A percentile compares a stretch with the other conserved stretches of the same genome.
Evolutionary conservation across 257 asterid genomes (phyloP).

Genomic region (Gentiana straminea): DNA sequence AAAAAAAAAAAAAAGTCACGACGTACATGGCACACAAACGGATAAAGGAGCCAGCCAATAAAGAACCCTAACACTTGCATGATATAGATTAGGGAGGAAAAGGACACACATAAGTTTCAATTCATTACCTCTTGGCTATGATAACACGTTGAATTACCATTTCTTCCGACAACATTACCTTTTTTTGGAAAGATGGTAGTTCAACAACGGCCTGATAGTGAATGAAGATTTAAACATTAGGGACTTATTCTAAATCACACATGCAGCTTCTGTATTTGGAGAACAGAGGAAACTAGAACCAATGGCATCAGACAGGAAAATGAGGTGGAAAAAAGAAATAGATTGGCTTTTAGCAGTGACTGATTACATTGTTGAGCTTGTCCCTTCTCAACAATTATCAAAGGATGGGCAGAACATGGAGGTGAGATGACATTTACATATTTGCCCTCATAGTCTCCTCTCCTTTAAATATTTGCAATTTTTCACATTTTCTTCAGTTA

Average conservation of each 20-base stretch:
- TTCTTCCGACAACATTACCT: neutral
- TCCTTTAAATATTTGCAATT: neutral
- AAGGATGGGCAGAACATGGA: conserved; percentile 72
- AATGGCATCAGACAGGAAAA: conserved; percentile 55
- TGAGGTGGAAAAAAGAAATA: conserved; percentile 71
- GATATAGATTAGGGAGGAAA: too few relatives aligned
- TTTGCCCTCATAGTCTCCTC: neutral
- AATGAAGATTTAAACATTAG: neutral
- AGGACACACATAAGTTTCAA: neutral
- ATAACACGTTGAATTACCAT: neutral
- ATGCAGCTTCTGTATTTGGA: conserved; percentile 81
- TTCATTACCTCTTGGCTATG: neutral
- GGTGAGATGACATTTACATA: conserved; percentile 19
- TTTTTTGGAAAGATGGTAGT: too few relatives aligned
- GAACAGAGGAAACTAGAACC: conserved; percentile 75
- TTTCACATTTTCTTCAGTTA: neutral
- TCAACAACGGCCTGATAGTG: neutral
- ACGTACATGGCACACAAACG: too few relatives aligned
- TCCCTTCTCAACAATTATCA: conserved; percentile 60
- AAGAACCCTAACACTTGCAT: too few relatives aligned
- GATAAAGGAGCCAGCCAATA: too few relatives aligned
- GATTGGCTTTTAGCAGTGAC: conserved; percentile 82
- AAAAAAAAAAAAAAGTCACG: too few relatives aligned
- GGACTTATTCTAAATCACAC: neutral
- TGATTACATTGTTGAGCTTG: conserved; percentile 76